These are phyloP conservation scores for Hansfordia pulvinata DNA, from an alignment of 2,329 filamentous ascomycete species.

Conservation along the genomic window DNA sequence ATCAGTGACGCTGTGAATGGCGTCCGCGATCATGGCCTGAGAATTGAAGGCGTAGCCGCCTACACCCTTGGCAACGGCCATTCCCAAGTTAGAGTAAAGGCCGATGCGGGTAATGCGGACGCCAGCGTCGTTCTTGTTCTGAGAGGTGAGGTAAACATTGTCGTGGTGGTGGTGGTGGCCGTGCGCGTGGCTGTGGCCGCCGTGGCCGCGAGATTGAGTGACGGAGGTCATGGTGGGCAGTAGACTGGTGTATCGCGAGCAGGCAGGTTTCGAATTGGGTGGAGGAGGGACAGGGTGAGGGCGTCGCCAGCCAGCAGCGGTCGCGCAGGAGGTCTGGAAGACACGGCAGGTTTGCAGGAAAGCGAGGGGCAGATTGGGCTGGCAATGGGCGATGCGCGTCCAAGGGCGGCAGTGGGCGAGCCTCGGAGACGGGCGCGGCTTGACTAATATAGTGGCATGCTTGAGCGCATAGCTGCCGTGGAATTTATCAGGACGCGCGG, in stretches of 20 bases:
- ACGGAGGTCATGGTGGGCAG: conserved; percentile 19
- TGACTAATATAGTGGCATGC: no score
- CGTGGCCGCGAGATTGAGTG: conserved; percentile 33
- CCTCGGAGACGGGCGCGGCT: no score
- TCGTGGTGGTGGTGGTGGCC: conserved; percentile 71
- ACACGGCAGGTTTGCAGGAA: no score
- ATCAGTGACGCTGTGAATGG: conserved; percentile 90
- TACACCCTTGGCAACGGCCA: conserved; percentile 86
- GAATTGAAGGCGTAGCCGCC: conserved; percentile 94
- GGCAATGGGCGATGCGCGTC: no score
- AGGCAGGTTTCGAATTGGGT: conserved; percentile 3
- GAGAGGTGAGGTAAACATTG: conserved; percentile 67
- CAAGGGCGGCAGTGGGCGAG: no score
- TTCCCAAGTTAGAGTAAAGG: conserved; percentile 77
- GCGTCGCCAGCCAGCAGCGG: no score
- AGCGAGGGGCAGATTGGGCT: no score
- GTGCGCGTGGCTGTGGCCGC: conserved; percentile 41
- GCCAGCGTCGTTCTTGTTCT: conserved; percentile 80
- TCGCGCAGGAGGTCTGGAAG: no score
- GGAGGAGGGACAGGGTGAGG: conserved; percentile 6
- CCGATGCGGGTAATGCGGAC: conserved; percentile 89
- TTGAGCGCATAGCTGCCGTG: no score
- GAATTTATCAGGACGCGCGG: no score
- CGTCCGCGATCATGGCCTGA: conserved; percentile 84
- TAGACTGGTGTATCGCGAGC: conserved; percentile 4